These are phyloP conservation scores for Ophiocordyceps unilateralis DNA, from an alignment of 2,329 filamentous ascomycete species.

Conservation along the genomic window DNA sequence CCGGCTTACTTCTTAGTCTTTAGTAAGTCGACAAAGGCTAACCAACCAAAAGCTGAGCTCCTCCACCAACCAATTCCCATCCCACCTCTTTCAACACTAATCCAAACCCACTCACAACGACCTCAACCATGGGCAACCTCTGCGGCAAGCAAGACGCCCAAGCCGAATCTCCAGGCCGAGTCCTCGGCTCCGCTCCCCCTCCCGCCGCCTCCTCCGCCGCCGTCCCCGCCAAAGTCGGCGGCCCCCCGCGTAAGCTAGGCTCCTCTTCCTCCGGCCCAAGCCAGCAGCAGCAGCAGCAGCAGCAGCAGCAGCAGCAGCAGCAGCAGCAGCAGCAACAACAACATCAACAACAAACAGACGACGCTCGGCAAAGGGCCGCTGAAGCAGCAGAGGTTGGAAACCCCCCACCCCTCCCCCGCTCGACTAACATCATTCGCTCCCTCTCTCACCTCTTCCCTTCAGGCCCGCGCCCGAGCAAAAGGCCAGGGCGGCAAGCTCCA, in stretches of 20 bases:
- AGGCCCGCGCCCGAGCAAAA: slow-evolving; percentile 51
- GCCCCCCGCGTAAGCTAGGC: slow-evolving; percentile 47
- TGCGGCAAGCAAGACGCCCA: slow-evolving; percentile 63
- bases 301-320: slow-evolving; percentile 5
- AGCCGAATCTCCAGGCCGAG: slow-evolving; percentile 51
- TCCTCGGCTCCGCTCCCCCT: slow-evolving; percentile 39
- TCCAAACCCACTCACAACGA: background rate
- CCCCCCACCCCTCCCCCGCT: no score
- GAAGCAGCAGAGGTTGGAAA: slow-evolving; percentile 71
- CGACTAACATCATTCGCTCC: slow-evolving; percentile 1
- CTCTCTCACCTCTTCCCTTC: no score
- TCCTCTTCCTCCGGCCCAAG: background rate
- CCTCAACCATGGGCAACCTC: slow-evolving; percentile 57
- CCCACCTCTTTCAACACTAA: background rate
- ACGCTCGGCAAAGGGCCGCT: slow-evolving; percentile 58
- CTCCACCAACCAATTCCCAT: background rate
- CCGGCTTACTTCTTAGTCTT: no score
- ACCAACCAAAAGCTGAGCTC: no score
- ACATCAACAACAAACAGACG: slow-evolving; percentile 18
- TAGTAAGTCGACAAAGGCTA: no score
- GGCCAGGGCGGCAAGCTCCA: slow-evolving; percentile 48
- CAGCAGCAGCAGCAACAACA: no score
- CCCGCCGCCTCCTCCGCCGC: slow-evolving; percentile 26
- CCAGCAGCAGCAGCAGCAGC: slow-evolving; percentile 6
- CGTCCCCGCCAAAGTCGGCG: slow-evolving; percentile 35